These are phyloP conservation scores for Yamadazyma buinensis DNA, from an alignment of 1,139 yeast genomes.

Conservation along the genomic window DNA sequence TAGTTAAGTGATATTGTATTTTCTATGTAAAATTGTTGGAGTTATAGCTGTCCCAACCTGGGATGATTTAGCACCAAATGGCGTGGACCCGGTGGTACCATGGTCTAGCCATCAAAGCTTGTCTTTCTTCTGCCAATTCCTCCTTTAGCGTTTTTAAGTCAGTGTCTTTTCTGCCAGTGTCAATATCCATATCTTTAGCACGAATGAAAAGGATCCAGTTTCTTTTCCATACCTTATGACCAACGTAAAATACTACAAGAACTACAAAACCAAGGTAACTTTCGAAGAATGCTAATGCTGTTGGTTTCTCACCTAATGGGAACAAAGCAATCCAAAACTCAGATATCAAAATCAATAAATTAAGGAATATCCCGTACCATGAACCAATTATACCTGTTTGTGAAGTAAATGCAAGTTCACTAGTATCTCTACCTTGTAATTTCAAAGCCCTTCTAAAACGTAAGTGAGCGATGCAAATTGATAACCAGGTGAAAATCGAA, in stretches of 20 bases:
- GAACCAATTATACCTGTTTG: constrained; percentile 59
- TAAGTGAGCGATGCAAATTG: constrained; percentile 34
- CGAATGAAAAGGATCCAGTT: constrained; percentile 34
- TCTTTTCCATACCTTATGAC: constrained; percentile 40
- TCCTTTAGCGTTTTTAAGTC: constrained; percentile 40
- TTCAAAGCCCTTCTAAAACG: constrained; percentile 34
- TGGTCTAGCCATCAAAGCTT: constrained; percentile 30
- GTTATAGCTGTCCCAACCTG: background rate
- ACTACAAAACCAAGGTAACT: constrained; percentile 38
- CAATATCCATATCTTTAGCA: constrained; percentile 38
- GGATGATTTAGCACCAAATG: constrained; percentile 35
- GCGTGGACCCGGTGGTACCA: constrained; percentile 28
- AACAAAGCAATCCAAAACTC: constrained; percentile 46
- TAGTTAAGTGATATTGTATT: background rate
- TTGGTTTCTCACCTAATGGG: constrained; percentile 35
- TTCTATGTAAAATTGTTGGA: background rate
- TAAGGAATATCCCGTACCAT: constrained; percentile 43
- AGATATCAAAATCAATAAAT: constrained; percentile 49
- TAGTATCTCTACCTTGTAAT: constrained; percentile 37
- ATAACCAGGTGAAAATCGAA: constrained; percentile 39
- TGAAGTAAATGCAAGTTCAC: constrained; percentile 51
- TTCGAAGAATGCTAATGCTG: constrained; percentile 32
- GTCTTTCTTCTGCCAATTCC: constrained; percentile 39
- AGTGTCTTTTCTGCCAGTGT: constrained; percentile 40
- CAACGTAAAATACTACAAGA: constrained; percentile 32